Percentiles rank a stretch among this genome's conserved stretches.
Evolutionary conservation across 768 basidiomycete genomes (phyloP).

Genomic region (Pleurotus pulmonarius): DNA sequence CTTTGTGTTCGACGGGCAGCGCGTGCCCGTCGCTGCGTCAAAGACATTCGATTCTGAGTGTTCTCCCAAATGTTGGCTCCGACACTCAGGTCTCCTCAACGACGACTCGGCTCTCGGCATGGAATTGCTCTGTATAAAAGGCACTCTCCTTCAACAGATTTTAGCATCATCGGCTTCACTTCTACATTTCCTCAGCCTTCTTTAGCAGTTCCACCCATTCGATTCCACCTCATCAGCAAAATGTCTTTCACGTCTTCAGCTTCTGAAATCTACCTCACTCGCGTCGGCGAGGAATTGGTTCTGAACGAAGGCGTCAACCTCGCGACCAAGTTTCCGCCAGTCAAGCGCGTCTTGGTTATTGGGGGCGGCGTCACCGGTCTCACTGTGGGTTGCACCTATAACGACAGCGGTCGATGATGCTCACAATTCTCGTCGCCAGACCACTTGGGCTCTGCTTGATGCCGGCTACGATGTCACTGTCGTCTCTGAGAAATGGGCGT

Average conservation of each 20-base stretch:
- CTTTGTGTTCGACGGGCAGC: neutral
- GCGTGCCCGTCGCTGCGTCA: neutral
- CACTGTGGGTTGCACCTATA: slow-evolving; percentile 1
- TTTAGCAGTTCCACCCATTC: neutral
- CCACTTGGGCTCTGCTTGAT: slow-evolving; percentile 29
- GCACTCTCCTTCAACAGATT: neutral
- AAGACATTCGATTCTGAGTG: neutral
- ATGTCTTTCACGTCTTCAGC: slow-evolving; percentile 1
- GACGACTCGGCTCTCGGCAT: neutral
- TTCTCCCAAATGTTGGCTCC: neutral
- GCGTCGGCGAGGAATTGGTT: slow-evolving; percentile 3
- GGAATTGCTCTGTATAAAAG: neutral
- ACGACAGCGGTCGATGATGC: neutral
- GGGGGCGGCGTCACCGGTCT: slow-evolving; percentile 13
- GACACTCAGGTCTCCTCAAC: neutral
- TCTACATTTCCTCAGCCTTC: neutral
- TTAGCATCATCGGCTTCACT: neutral
- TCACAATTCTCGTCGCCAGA: slow-evolving; percentile 4
- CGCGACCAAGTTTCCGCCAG: neutral
- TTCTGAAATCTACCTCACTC: slow-evolving; percentile 3
- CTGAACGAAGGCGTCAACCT: slow-evolving; percentile 7
- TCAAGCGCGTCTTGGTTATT: slow-evolving; percentile 9
- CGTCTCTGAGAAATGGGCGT: slow-evolving; percentile 21
- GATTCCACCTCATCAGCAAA: neutral
- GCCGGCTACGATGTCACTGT: slow-evolving; percentile 32